phyloP scores from a whole-genome alignment of 208 protist species.

The Wallacemonas rigidus region DNA sequence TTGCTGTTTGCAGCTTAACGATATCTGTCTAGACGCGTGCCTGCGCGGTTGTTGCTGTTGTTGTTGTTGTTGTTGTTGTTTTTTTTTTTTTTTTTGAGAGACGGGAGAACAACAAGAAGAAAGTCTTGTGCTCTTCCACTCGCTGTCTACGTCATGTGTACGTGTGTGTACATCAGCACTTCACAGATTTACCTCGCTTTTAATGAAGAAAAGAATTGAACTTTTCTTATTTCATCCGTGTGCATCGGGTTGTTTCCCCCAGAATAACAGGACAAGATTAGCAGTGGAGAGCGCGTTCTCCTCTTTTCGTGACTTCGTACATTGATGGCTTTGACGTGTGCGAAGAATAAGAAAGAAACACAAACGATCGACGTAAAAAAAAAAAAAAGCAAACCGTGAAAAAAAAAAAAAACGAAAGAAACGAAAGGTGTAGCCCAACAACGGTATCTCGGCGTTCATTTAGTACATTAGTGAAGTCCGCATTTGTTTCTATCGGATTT shows the following conservation, averaged over 20 bases:
- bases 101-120: neutral
- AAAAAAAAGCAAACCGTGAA: neutral
- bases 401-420: neutral
- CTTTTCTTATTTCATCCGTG: constrained; percentile 13
- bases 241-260: neutral
- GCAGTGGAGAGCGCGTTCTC: neutral
- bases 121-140: neutral
- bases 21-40: too few relatives aligned
- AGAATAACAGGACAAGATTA: too few relatives aligned
- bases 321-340: neutral
- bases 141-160: neutral
- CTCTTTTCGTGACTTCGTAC: neutral
- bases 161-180: neutral
- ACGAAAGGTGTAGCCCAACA: neutral
- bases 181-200: neutral
- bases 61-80: too few relatives aligned
- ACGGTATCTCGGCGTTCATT: too few relatives aligned
- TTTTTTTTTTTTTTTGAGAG: too few relatives aligned
- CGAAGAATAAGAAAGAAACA: neutral
- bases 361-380: neutral
- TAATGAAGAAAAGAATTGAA: neutral
- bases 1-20: too few relatives aligned
- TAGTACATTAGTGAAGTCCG: neutral
- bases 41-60: too few relatives aligned
- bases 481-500: neutral